Evolutionary conservation across 164 flowering plant genomes (phyloP), one percentile per base, ranked within the genome.

Genomic region (Protea cynaroides): DNA sequence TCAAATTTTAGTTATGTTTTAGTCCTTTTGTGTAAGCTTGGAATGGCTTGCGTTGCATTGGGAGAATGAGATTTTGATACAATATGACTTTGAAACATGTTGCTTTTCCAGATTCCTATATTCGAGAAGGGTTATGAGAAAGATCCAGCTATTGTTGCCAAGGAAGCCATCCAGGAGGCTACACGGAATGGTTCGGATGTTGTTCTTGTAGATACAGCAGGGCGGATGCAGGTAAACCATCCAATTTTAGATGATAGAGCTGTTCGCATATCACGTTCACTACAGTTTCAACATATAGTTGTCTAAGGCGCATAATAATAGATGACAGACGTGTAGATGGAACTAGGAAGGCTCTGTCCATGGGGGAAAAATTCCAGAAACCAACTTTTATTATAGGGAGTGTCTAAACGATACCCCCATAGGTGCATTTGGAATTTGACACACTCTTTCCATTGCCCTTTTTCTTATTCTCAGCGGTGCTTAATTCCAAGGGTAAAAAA

Each of bases 61-160:
- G 37, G 34, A 15, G 17, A 15, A 18, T 49, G 37, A 25, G 37
- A 56, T 11, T 24, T 56, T 21, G 37, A 40, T 40, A 8, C 14
- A 56, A 13, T 6, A 10, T 29, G 23, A 56, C 10, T 15, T 49
- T 49, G 17, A 18, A 15, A 49, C 50, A 46, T 10, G 50, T 15
- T 49, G 18, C 25, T 17, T 25, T 60, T 36, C 43, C 64, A 87
- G 93, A 79, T 87, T 64, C 88, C 88, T 13, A 85, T 83, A 69
- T 87, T 84, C 74, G 93, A 87, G 78, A 87, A 87, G 75, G 90
- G 93, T n/a, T 87, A 85, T 74, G 93, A 85, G 74, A 87, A 85
- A 74, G 90, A 87, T 82, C 90, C 88, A 44, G 90, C 93, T 14
- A 37, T 84, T 72, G 93, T 85, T 12, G 90, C 90, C 12, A 87